These are phyloP conservation scores for Alternaria longipes DNA, from an alignment of 2,329 filamentous ascomycete species.

Conservation along the genomic window DNA sequence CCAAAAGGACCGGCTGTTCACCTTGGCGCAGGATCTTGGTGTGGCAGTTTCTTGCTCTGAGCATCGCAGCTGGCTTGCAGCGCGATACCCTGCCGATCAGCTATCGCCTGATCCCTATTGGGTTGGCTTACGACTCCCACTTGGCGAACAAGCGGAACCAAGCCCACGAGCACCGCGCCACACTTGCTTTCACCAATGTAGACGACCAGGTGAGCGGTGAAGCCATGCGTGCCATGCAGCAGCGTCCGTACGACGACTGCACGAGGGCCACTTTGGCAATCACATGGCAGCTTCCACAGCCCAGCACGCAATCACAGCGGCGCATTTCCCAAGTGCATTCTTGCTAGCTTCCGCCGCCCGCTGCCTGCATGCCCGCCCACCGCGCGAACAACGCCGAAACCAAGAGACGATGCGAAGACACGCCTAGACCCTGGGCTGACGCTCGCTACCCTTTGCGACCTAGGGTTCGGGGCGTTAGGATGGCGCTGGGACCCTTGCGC, in stretches of 20 bases:
- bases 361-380: not conserved
- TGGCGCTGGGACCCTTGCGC: not conserved
- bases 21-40: conserved; percentile 1
- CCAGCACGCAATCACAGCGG: not conserved
- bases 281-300: not conserved
- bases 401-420: conserved; percentile 4
- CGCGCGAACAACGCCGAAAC: not conserved
- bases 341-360: conserved; percentile 4
- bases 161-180: not conserved
- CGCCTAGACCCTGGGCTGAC: conserved; percentile 8
- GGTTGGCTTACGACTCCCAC: conserved; percentile 1
- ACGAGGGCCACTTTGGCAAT: conserved; percentile 1
- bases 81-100: not conserved
- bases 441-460: conserved; percentile 3
- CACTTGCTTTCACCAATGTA: not conserved
- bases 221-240: conserved; percentile 1
- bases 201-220: conserved; percentile 2
- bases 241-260: not conserved
- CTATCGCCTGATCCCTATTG: conserved; percentile 3
- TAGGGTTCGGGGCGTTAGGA: conserved; percentile 1
- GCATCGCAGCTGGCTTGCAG: not conserved
- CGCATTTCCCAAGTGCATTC: not conserved
- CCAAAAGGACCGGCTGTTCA: conserved; percentile 1
- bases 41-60: not conserved
- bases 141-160: conserved; percentile 1